A percentile compares a stretch with the other conserved stretches of the same genome.
Conservation (phyloP, 768 basidiomycete species). For the Hypholoma sublateritium region DNA sequence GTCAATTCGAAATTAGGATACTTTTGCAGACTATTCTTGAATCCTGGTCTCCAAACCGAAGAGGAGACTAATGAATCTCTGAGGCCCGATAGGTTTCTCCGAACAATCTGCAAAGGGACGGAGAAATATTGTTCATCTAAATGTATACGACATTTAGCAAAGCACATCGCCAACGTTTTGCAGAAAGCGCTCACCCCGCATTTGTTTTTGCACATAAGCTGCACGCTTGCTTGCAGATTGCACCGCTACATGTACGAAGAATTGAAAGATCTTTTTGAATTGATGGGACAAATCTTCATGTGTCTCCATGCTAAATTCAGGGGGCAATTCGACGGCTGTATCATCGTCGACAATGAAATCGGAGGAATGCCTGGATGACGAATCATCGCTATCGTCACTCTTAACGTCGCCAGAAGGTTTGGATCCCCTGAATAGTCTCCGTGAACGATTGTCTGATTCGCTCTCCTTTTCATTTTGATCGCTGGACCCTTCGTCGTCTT, state of each 20-base stretch:
- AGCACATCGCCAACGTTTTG: slow-evolving; percentile 6
- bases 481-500: slow-evolving; percentile 37
- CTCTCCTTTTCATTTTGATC: slow-evolving; percentile 30
- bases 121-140: slow-evolving; percentile 70
- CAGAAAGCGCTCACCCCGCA: slow-evolving; percentile 42
- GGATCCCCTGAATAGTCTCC: slow-evolving; percentile 44
- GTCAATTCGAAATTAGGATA: slow-evolving; percentile 65
- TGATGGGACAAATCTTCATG: slow-evolving; percentile 76
- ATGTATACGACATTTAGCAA: not conserved
- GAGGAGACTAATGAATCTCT: slow-evolving; percentile 78
- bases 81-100: slow-evolving; percentile 68
- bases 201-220: slow-evolving; percentile 51
- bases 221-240: slow-evolving; percentile 49
- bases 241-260: slow-evolving; percentile 82
- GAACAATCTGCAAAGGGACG: slow-evolving; percentile 63
- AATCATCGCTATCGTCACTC: slow-evolving; percentile 29
- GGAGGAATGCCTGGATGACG: slow-evolving; percentile 25
- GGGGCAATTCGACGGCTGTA: slow-evolving; percentile 54
- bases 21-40: slow-evolving; percentile 61
- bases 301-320: slow-evolving; percentile 77
- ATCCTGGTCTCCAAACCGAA: slow-evolving; percentile 78
- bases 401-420: slow-evolving; percentile 42
- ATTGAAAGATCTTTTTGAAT: slow-evolving; percentile 87
- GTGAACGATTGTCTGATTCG: slow-evolving; percentile 19
- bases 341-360: slow-evolving; percentile 72